Base-by-base conservation (phyloP, 192 early-diverging fungal genomes). In the Haplosporangium gracile region DNA sequence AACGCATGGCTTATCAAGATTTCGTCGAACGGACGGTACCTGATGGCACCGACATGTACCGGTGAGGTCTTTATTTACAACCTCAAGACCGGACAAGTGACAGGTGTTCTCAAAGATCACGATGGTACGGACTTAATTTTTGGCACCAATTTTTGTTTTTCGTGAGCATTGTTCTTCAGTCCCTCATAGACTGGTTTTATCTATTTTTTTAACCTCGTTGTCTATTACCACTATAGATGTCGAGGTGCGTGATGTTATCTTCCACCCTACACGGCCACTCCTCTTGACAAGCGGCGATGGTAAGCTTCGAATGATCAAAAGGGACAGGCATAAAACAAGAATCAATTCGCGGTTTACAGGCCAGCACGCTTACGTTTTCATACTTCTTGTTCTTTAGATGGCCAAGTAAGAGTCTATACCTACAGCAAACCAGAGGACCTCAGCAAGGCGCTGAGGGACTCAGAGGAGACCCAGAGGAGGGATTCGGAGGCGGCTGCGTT, bases 1-100 rank as follows among this genome's bases (percentile, higher is more conserved):
- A 99, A 99, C 83, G 98, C 98, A 40, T 99, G 98, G 98, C 89
- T 97, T n/a, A 96, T 96, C 51, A 97, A 97, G 45, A 91, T 99
- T 39, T 83, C 96, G 0, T 93, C 94, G 38, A 99, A 98, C 80
- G 96, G 97, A 16, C 89, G 97, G 43, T 97, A 98, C 71, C 75
- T 99, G n/a, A 82, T 94, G 53, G 98, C 97, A 36, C 97, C 97
- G 1, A 98, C 97, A 3, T 94, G 95, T 65, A 94, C 95, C 78
- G 98, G 98, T 1, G 93, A 96, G 70, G 93, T 98, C 29, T 97
- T 97, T 86, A 88, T 95, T 24, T 99, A 96, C 80, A 93, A 95
- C 81, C 80, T 98, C 47, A 89, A 91, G 49, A 95, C 94, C 0
- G 97, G 97, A 1, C 85, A 95, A 73, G 92, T 97, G 8, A 92